Base-by-base conservation (phyloP, 2,329 filamentous ascomycete genomes). In the Clonostachys chloroleuca region DNA sequence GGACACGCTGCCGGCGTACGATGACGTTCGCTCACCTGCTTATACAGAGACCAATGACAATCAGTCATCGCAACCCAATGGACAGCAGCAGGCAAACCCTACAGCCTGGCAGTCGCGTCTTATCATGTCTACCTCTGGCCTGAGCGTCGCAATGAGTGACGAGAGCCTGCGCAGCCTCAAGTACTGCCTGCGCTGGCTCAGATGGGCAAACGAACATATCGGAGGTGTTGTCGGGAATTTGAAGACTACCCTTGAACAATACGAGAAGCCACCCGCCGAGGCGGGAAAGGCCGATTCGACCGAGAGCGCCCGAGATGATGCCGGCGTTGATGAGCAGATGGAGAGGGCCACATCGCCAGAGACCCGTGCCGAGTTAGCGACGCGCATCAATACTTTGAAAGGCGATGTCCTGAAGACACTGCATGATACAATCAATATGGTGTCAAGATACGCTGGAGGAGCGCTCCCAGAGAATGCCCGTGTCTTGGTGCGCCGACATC, bases 111-210 rank as follows among this genome's bases (percentile, higher is more conserved):
- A 88, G 51, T 89, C 87, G 12, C 84, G 91, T 13, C 73, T 96
- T 16, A 87, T 96, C 54, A 88, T 95, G 63, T 92, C 89, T 6
- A 96, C 92, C 0, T 95, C 91, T 1, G 92, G 91, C 1, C 77
- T 97, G 1, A 91, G 91, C 52, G 86, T 95, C 14, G 91, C 94
- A 1, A 90, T 99, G 78, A 95, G 87, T 58, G 87, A 95, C 16
- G 87, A 94, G 59, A 95, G 89, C 18, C 71, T 96, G 9, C 81
- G 84, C 45, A 94, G 87, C 51, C 72, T 99, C 40, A 90, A 89
- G 56, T 92, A 90, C 57, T 96, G 92, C 53, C 72, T 97, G 3
- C 78, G 79, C 20, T 88, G 91, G 77, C 73, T 97, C 42, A 80
- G 84, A 24, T 87, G 85, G 77, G 89, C 89, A 2, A 95, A 95